Evolutionary conservation across 1,284 basidiomycete genomes (phyloP).

Genomic region (Ganoderma sp.): DNA sequence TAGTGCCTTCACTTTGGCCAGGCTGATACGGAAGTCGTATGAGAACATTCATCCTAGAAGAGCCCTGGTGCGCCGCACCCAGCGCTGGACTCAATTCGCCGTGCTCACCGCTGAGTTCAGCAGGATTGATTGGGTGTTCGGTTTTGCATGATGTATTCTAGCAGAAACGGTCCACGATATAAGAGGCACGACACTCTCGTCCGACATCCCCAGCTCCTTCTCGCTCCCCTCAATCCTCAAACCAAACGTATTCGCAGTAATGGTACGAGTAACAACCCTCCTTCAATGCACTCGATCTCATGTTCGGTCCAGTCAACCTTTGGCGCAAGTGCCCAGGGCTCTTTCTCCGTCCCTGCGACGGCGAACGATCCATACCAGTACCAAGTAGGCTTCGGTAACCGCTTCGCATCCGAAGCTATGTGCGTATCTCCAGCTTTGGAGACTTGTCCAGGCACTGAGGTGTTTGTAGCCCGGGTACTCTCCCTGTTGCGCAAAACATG

Average conservation of each 20-base stretch:
- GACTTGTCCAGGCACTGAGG: conserved; percentile 9
- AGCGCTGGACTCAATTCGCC: not conserved
- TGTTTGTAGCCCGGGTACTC: conserved; percentile 53
- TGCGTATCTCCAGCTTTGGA: conserved; percentile 37
- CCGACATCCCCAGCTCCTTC: conserved; percentile 2
- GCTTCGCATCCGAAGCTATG: conserved; percentile 60
- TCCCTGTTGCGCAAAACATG: conserved; percentile 61
- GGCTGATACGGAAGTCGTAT: conserved; percentile 12
- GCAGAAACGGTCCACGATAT: conserved; percentile 18
- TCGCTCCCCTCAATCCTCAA: not conserved
- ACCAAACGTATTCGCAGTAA: not conserved
- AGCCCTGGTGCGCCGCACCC: conserved; percentile 18
- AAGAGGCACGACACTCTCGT: not conserved
- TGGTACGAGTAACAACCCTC: conserved; percentile 4
- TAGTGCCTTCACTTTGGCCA: not conserved
- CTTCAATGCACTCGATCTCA: not conserved
- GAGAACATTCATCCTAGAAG: conserved; percentile 27
- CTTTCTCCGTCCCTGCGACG: conserved; percentile 48
- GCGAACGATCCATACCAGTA: conserved; percentile 62
- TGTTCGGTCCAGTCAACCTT: conserved; percentile 19
- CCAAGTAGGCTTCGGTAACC: conserved; percentile 61
- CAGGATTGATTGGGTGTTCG: conserved; percentile 5
- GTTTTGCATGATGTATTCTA: conserved; percentile 22
- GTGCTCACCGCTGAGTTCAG: not conserved
- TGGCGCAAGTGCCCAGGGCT: conserved; percentile 26